phyloP scores from a whole-genome alignment of 2,329 filamentous ascomycete genomes.

The Fusarium stilboides region DNA sequence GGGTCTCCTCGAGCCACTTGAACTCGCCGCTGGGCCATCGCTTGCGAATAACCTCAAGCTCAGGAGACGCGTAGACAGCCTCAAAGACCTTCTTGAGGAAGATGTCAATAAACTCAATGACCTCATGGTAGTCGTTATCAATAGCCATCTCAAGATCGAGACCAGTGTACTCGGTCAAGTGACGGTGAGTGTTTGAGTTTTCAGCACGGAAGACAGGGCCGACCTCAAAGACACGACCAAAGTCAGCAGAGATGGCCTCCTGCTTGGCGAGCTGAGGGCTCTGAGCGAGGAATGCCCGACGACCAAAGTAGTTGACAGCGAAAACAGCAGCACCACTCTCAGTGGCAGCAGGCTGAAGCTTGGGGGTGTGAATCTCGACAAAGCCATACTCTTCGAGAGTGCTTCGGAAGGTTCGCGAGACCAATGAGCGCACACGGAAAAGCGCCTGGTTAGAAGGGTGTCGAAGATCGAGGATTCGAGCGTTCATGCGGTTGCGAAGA shows the following conservation, averaged over 20 bases:
- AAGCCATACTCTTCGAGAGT: slow-evolving; percentile 83
- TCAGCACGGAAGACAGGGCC: slow-evolving; percentile 87
- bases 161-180: slow-evolving; percentile 95
- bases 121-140: slow-evolving; percentile 90
- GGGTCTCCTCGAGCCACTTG: slow-evolving; percentile 88
- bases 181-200: slow-evolving; percentile 95
- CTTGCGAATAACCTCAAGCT: slow-evolving; percentile 84
- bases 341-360: slow-evolving; percentile 89
- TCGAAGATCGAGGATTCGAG: slow-evolving; percentile 86
- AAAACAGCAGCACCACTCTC: slow-evolving; percentile 95
- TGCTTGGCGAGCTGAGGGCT: slow-evolving; percentile 94
- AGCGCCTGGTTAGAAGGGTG: slow-evolving; percentile 90
- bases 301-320: slow-evolving; percentile 91
- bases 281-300: slow-evolving; percentile 89
- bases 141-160: slow-evolving; percentile 95
- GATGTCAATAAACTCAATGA: slow-evolving; percentile 82
- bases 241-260: slow-evolving; percentile 91
- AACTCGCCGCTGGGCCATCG: slow-evolving; percentile 91
- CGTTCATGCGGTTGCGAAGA: slow-evolving; percentile 78
- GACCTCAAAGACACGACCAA: slow-evolving; percentile 86
- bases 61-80: slow-evolving; percentile 65
- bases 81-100: slow-evolving; percentile 82
- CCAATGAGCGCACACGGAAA: slow-evolving; percentile 87
- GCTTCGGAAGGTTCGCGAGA: slow-evolving; percentile 84
- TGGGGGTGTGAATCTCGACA: slow-evolving; percentile 94